phyloP scores from a whole-genome alignment of 164 flowering plant genomes.

The Umbilicus rupestris region DNA sequence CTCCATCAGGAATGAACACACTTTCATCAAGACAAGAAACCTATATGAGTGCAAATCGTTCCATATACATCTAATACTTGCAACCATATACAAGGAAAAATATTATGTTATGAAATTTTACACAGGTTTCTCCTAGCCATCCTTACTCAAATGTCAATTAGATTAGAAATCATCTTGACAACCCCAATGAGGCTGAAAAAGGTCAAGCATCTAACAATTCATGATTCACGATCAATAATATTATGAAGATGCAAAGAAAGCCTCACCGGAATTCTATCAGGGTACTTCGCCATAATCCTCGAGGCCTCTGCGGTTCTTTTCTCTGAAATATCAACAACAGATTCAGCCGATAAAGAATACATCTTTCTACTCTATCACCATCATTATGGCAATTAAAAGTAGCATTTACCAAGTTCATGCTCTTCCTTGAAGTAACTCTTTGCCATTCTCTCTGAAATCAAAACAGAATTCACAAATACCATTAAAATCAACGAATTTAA shows the following conservation, averaged over 20 bases:
- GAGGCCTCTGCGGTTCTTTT: conserved; percentile 72
- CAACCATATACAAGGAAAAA: too few species aligned
- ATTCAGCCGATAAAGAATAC: background rate
- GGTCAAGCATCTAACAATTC: background rate
- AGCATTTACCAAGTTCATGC: conserved; percentile 56
- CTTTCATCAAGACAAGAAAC: too few species aligned
- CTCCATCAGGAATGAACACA: too few species aligned
- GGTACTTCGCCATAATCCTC: conserved; percentile 76
- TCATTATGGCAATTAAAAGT: background rate
- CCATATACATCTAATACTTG: too few species aligned
- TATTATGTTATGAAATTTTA: too few species aligned
- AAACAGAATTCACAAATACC: background rate
- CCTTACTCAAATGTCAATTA: too few species aligned
- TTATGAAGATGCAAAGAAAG: background rate
- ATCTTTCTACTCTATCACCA: background rate
- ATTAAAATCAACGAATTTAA: too few species aligned
- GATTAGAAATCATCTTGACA: background rate
- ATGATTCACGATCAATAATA: too few species aligned
- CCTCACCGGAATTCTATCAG: conserved; percentile 87
- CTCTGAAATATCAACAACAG: conserved; percentile 24
- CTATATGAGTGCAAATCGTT: too few species aligned
- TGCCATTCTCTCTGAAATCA: conserved; percentile 25
- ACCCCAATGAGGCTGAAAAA: background rate
- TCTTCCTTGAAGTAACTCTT: conserved; percentile 82
- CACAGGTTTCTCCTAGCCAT: too few species aligned